Conservation (phyloP, 108 stramenopile genomes). For the Fistulifera solaris region DNA sequence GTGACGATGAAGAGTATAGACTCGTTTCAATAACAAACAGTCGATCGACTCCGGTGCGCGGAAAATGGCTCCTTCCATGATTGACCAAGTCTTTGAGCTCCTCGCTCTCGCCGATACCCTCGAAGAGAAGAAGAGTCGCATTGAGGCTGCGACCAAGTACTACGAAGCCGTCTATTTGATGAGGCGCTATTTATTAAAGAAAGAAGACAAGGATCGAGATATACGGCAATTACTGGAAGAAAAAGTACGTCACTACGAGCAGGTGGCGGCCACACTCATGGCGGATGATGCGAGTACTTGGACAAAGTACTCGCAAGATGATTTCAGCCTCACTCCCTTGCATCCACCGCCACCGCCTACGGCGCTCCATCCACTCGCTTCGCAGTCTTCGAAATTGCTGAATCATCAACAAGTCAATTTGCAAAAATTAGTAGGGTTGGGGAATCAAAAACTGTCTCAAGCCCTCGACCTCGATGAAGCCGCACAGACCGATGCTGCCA, state of each 20-base stretch:
- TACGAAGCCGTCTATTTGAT: conserved; percentile 54
- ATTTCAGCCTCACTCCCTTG: neutral
- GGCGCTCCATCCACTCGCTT: conserved; percentile 2
- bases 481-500: conserved; percentile 14
- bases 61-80: conserved; percentile 1
- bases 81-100: conserved; percentile 53
- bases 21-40: too few species aligned
- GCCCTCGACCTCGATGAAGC: conserved; percentile 53
- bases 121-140: conserved; percentile 25
- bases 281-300: conserved; percentile 14
- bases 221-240: conserved; percentile 24
- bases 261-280: conserved; percentile 26
- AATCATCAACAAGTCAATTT: conserved; percentile 5
- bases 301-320: conserved; percentile 12
- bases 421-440: conserved; percentile 5
- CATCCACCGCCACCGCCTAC: neutral
- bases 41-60: too few species aligned
- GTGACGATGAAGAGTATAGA: too few species aligned
- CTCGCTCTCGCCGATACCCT: conserved; percentile 33
- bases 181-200: conserved; percentile 26
- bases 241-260: conserved; percentile 41
- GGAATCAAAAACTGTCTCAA: conserved; percentile 22
- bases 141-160: conserved; percentile 46
- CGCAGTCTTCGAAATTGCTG: neutral
- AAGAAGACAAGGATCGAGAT: neutral